These are phyloP conservation scores for Juglanconis oblonga DNA, from an alignment of 2,329 filamentous ascomycete genomes.

Conservation along the genomic window DNA sequence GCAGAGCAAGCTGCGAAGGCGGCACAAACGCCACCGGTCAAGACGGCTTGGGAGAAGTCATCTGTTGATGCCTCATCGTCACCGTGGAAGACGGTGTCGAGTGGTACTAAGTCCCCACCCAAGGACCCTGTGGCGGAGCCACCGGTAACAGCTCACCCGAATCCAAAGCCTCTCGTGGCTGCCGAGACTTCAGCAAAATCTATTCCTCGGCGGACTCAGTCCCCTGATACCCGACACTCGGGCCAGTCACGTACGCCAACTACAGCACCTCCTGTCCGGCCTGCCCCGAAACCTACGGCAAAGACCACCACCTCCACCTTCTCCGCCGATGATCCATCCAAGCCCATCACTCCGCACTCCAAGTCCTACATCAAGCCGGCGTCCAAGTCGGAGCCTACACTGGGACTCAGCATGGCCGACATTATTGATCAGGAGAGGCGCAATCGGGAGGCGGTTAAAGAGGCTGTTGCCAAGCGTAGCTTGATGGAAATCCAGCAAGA, in stretches of 20 bases:
- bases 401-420: slow-evolving; percentile 76
- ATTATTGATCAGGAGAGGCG: slow-evolving; percentile 85
- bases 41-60: slow-evolving; percentile 44
- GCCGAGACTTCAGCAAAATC: slow-evolving; percentile 38
- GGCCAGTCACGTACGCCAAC: slow-evolving; percentile 47
- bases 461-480: slow-evolving; percentile 83
- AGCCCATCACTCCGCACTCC: slow-evolving; percentile 55
- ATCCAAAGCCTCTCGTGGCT: slow-evolving; percentile 41
- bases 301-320: slow-evolving; percentile 17
- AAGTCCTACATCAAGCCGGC: slow-evolving; percentile 57
- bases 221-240: slow-evolving; percentile 61
- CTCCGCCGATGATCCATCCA: slow-evolving; percentile 29
- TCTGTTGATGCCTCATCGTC: slow-evolving; percentile 38
- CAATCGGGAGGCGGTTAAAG: slow-evolving; percentile 78
- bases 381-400: slow-evolving; percentile 58
- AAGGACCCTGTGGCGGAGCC: slow-evolving; percentile 44
- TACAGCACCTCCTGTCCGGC: slow-evolving; percentile 15
- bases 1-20: slow-evolving; percentile 43
- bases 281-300: slow-evolving; percentile 13
- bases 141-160: slow-evolving; percentile 27
- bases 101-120: slow-evolving; percentile 46
- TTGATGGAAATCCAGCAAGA: slow-evolving; percentile 95
- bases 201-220: slow-evolving; percentile 49
- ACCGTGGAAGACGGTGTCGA: slow-evolving; percentile 65
- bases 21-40: slow-evolving; percentile 29